phyloP scores from a whole-genome alignment of 78 protist species.

The Neovahlkampfia damariscottae region DNA sequence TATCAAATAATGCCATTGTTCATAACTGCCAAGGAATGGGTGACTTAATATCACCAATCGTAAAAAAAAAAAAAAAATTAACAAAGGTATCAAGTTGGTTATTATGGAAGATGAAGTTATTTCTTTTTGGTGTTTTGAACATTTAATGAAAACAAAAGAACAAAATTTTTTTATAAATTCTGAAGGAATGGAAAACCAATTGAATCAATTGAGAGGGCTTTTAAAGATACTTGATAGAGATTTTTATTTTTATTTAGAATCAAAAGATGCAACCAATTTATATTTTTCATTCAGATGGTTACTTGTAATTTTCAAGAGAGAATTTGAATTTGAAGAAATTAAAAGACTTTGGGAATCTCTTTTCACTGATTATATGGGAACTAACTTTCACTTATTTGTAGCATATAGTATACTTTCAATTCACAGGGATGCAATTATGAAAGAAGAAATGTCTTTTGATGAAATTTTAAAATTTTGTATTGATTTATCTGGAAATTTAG shows the following conservation, averaged over 20 bases:
- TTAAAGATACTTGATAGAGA: neutral
- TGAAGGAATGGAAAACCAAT: constrained; percentile 26
- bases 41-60: too few relatives aligned
- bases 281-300: constrained; percentile 53
- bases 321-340: constrained; percentile 13
- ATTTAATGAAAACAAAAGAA: constrained; percentile 20
- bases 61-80: too few relatives aligned
- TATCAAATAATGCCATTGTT: too few relatives aligned
- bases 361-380: neutral
- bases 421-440: constrained; percentile 1
- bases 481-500: neutral
- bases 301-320: constrained; percentile 41
- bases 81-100: constrained; percentile 7
- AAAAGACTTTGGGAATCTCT: constrained; percentile 31
- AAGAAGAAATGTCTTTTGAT: constrained; percentile 4
- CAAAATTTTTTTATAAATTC: constrained; percentile 10
- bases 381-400: constrained; percentile 7
- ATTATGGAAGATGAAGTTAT: constrained; percentile 36
- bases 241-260: neutral
- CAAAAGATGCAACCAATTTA: constrained; percentile 2
- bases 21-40: constrained; percentile 77
- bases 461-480: constrained; percentile 19
- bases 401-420: neutral
- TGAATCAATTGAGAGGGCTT: neutral
- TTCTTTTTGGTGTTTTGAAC: constrained; percentile 40